Base-by-base conservation (phyloP, 257 asterid genomes). In the Penstemon davidsonii region DNA sequence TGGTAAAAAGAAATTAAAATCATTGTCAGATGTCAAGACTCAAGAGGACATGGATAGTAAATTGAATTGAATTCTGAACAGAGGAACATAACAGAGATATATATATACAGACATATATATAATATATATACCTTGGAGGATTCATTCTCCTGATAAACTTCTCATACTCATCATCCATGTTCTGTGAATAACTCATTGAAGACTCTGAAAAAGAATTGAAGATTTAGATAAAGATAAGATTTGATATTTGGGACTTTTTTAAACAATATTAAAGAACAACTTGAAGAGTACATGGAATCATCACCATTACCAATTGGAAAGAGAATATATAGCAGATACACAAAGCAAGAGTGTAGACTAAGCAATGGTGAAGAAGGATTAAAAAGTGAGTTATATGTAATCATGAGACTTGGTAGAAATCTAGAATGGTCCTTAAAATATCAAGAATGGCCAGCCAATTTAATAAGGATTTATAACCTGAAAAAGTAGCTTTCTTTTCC, bases 131-230 rank as follows among this genome's bases (percentile, higher is more conserved):
- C 95, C 95, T 86, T 8, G 95, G 97, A 68, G 99, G 99, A 69
- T 92, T 90, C 97, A 92, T 87, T 77, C 98, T 85, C 78, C 95
- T 79, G 67, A 92, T 81, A 55, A 92, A 82, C 74, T 92, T 92
- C 82, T 83, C 93, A 64, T 92, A 92, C 64, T 90, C 98, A 76
- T 90, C 99, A 76, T 87, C 96, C 98, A 92, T 89, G 66, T 76
- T 81, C 69, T 71, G 79, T 9, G 92, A 85, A 76, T 56, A 87
- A 77, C 90, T 75, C 80, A 81, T 71, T 12, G 87, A 82, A 60
- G 85, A 44, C 47, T 89, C 95, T 83, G 89, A 8, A 67, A 4
- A 52, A 60, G 13, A 54, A 66, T 47, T 42, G 63, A 43, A 55
- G 76, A 64, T 37, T 77, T 43, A 75, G 80, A 60, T 51, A 60